Evolutionary conservation across 208 protist species (phyloP).

Genomic region (Strigomonas galati): DNA sequence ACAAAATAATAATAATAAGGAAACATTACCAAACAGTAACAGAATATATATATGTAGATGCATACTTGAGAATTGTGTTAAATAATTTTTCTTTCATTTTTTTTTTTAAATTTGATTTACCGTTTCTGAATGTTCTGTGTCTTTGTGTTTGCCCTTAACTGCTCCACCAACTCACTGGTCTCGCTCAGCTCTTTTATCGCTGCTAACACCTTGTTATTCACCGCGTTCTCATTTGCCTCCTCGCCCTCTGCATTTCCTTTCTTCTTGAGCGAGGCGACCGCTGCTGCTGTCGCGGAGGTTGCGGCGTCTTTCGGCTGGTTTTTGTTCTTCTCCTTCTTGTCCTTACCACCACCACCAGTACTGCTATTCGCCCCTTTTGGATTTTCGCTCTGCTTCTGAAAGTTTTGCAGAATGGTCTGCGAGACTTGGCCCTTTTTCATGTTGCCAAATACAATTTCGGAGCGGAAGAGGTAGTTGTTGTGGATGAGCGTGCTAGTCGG

Average conservation of each 20-base stretch:
- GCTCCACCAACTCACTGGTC: conserved; percentile 50
- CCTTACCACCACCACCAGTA: neutral
- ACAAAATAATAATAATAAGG: neutral
- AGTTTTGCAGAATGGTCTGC: conserved; percentile 14
- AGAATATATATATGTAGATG: conserved; percentile 5
- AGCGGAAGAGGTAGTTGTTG: neutral
- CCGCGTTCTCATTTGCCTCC: too few species aligned
- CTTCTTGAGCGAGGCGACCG: neutral
- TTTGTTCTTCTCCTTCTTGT: conserved; percentile 6
- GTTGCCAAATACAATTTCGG: neutral
- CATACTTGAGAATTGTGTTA: neutral
- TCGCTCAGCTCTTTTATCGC: conserved; percentile 25
- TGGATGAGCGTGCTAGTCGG: conserved; percentile 35
- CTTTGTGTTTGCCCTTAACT: conserved; percentile 66
- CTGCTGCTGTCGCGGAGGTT: neutral
- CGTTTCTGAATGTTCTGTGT: conserved; percentile 7
- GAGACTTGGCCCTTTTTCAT: conserved; percentile 27
- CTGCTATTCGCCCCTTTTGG: neutral
- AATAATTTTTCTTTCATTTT: conserved; percentile 10
- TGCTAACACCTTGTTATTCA: conserved; percentile 15
- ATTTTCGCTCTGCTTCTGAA: conserved; percentile 8
- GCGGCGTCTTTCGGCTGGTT: conserved; percentile 5
- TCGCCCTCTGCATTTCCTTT: too few species aligned
- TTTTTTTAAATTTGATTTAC: neutral
- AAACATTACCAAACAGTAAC: neutral